Base-by-base conservation (phyloP, 345 rosid genomes). In the Microthlaspi erraticum region DNA sequence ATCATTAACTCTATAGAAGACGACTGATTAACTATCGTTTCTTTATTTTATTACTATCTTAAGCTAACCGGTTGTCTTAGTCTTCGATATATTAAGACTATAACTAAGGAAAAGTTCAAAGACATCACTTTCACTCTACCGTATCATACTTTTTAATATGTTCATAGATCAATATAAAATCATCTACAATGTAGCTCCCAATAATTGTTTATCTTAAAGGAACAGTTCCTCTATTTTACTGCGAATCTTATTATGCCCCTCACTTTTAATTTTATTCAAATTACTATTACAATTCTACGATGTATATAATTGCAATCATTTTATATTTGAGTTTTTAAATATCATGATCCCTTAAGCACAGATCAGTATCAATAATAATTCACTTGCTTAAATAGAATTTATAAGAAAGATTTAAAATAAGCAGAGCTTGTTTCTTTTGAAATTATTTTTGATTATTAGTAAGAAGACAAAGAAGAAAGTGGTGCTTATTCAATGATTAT, bases 61-160 rank as follows among this genome's bases (percentile, higher is more conserved):
- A 9, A 38, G 7, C 7, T n/a, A 46, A 20, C 37, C 4, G 8
- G 13, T 44, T 44, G 70, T 23, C 54, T 41, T 52, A 31, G 38
- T 71, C 32, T 41, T 39, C 51, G 3, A 18, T 70, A 31, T 60
- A 19, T 2, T 62, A 10, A 13, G 19, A 31, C 8, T 42, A n/a
- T 44, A 33, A 32, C 29, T 18, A 5, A 34, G n/a, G 61, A 54
- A 72, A 23, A 11, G 7, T 72, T 36, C 33, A 44, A 36, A 10
- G 20, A 64, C 31, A 34, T 33, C 31, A 62, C 70, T 72, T 61
- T 71, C 75, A 50, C 26, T 23, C 63, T 36, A 42, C 53, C 55
- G 37, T 55, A 42, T 44, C 11, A 9, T 44, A 45, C 45, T 1
- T n/a, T 26, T 32, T 32, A 29, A 10, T 29, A 7, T 31, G 44